Evolutionary conservation across 257 asterid genomes (phyloP).

Genomic region (Orobanche coerulescens): DNA sequence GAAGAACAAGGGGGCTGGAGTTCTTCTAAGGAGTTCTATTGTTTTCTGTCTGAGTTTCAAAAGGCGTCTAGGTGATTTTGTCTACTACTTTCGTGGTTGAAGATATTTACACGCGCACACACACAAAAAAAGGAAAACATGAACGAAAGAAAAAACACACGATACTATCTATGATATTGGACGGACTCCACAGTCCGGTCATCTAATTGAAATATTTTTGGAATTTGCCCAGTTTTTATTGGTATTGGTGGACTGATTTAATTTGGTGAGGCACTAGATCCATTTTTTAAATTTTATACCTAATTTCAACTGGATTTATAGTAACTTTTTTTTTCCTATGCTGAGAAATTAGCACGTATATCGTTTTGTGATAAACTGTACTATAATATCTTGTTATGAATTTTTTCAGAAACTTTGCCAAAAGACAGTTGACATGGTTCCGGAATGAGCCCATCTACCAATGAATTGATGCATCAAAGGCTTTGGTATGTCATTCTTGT

Average conservation of each 20-base stretch:
- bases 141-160: background rate
- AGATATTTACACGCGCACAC: no score
- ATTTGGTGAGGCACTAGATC: constrained; percentile 2
- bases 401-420: constrained; percentile 75
- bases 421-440: constrained; percentile 94
- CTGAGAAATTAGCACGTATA: no score
- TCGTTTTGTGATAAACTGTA: no score
- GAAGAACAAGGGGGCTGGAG: constrained; percentile 66
- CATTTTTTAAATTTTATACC: background rate
- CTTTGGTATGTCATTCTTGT: constrained; percentile 49
- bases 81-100: no score
- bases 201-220: background rate
- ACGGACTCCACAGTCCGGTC: background rate
- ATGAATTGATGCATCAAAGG: constrained; percentile 90
- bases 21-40: constrained; percentile 51
- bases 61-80: constrained; percentile 68
- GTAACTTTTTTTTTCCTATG: background rate
- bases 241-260: background rate
- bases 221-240: background rate
- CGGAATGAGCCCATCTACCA: constrained; percentile 90
- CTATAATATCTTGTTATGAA: no score
- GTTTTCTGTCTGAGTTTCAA: constrained; percentile 69
- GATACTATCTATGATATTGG: no score
- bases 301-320: background rate
- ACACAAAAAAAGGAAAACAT: no score